These are phyloP conservation scores for Talaromyces amestolkiae DNA, from an alignment of 2,329 filamentous ascomycete genomes.

Conservation along the genomic window DNA sequence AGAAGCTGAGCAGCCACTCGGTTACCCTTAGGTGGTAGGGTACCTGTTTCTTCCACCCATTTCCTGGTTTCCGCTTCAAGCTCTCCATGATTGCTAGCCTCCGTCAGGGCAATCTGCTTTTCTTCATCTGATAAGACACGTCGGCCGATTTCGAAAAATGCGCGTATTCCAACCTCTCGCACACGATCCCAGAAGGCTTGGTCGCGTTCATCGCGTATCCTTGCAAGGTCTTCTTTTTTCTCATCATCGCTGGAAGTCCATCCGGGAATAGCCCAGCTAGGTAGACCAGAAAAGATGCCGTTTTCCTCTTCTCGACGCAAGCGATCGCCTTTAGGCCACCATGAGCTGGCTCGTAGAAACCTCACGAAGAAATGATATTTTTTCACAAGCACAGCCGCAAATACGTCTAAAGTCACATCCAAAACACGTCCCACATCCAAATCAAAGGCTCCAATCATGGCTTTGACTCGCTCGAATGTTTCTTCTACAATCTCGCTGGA, in stretches of 20 bases:
- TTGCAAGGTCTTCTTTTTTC: slow-evolving; percentile 60
- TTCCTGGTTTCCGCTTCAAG: slow-evolving; percentile 60
- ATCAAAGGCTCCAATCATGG: slow-evolving; percentile 93
- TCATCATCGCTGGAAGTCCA: slow-evolving; percentile 66
- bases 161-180: slow-evolving; percentile 71
- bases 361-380: slow-evolving; percentile 94
- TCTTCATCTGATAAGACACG: slow-evolving; percentile 63
- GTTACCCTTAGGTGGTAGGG: slow-evolving; percentile 80
- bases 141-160: slow-evolving; percentile 86
- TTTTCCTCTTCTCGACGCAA: slow-evolving; percentile 35
- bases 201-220: slow-evolving; percentile 65
- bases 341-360: slow-evolving; percentile 84
- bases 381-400: slow-evolving; percentile 88
- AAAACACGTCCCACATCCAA: slow-evolving; percentile 91
- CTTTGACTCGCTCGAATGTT: slow-evolving; percentile 89
- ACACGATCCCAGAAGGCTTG: slow-evolving; percentile 75
- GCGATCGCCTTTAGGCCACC: slow-evolving; percentile 78
- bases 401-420: slow-evolving; percentile 92
- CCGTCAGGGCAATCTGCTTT: slow-evolving; percentile 47
- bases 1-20: slow-evolving; percentile 89
- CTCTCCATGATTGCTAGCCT: slow-evolving; percentile 38
- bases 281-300: slow-evolving; percentile 61
- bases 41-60: slow-evolving; percentile 80
- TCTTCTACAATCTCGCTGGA: slow-evolving; percentile 73
- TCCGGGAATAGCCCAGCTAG: slow-evolving; percentile 77